Percentiles rank a stretch among this genome's conserved stretches.
Evolutionary conservation across 306 rosid genomes (phyloP).

Genomic region (Glycine latifolia): DNA sequence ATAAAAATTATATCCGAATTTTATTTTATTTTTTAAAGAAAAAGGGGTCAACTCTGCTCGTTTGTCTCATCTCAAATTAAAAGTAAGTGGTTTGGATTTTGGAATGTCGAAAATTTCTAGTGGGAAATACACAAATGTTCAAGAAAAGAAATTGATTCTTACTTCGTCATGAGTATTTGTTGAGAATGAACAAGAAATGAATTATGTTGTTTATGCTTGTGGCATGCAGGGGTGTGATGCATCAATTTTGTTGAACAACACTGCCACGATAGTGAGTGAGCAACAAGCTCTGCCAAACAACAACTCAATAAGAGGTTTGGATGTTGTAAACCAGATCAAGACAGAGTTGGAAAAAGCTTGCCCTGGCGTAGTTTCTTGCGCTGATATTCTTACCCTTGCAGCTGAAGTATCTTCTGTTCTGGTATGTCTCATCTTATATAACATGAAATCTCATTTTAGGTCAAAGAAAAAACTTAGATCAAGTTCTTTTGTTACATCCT

Average conservation of each 20-base stretch:
- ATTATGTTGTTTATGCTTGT: background rate
- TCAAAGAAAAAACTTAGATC: no score
- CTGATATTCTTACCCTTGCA: slow-evolving; percentile 69
- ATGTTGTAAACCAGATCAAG: slow-evolving; percentile 63
- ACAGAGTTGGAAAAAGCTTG: slow-evolving; percentile 56
- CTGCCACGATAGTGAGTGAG: slow-evolving; percentile 54
- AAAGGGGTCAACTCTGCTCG: no score
- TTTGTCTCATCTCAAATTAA: no score
- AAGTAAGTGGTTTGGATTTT: no score
- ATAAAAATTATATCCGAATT: background rate
- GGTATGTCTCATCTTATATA: slow-evolving; percentile 36
- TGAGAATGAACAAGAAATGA: background rate
- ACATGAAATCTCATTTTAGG: no score
- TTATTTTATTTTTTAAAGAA: no score
- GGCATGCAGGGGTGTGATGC: slow-evolving; percentile 50
- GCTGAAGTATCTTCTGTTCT: slow-evolving; percentile 55
- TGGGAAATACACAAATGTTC: no score
- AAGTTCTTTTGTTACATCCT: background rate
- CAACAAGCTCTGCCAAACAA: slow-evolving; percentile 51
- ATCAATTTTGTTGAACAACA: slow-evolving; percentile 62
- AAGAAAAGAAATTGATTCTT: background rate
- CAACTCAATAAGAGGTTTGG: slow-evolving; percentile 65
- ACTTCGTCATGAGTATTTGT: background rate
- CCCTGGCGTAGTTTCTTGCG: slow-evolving; percentile 62
- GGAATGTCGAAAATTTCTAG: no score